Evolutionary conservation across 208 protist genomes (phyloP).

Genomic region (Trypanosoma brucei): DNA sequence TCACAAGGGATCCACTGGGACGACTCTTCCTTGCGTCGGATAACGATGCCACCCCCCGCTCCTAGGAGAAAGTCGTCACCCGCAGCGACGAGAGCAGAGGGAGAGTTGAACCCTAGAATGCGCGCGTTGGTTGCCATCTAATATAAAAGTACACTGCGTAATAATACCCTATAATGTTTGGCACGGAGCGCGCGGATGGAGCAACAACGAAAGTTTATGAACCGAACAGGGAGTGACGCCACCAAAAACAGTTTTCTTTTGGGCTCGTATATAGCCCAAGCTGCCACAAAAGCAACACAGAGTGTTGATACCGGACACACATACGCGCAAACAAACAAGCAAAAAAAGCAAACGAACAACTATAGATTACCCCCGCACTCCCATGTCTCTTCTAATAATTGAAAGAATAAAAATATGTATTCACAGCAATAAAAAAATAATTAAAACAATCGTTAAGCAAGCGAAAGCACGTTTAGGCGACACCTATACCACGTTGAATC

Average conservation of each 20-base stretch:
- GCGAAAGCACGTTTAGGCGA: conserved; percentile 30
- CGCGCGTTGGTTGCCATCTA: conserved; percentile 1
- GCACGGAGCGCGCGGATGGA: neutral
- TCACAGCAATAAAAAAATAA: conserved; percentile 10
- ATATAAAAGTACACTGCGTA: too few relatives aligned
- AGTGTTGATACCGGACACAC: neutral
- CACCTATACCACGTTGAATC: conserved; percentile 65
- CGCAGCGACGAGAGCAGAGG: conserved; percentile 22
- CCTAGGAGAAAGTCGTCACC: conserved; percentile 33
- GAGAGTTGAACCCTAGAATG: conserved; percentile 36
- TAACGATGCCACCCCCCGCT: conserved; percentile 39
- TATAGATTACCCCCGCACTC: neutral
- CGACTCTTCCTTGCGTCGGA: conserved; percentile 23
- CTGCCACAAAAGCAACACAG: neutral
- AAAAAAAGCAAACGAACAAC: neutral
- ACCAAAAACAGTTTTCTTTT: neutral
- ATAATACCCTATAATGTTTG: neutral
- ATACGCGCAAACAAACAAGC: neutral
- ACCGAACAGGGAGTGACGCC: neutral
- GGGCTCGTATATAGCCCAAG: neutral
- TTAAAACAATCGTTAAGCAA: conserved; percentile 2
- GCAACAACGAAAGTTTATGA: neutral
- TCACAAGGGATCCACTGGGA: conserved; percentile 45
- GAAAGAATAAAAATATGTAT: conserved; percentile 1
- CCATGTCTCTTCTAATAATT: neutral